A percentile compares a stretch with the other conserved stretches of the same genome.
These are phyloP conservation scores for Xeromyces bisporus DNA, from an alignment of 495 filamentous ascomycete genomes.

Conservation along the genomic window DNA sequence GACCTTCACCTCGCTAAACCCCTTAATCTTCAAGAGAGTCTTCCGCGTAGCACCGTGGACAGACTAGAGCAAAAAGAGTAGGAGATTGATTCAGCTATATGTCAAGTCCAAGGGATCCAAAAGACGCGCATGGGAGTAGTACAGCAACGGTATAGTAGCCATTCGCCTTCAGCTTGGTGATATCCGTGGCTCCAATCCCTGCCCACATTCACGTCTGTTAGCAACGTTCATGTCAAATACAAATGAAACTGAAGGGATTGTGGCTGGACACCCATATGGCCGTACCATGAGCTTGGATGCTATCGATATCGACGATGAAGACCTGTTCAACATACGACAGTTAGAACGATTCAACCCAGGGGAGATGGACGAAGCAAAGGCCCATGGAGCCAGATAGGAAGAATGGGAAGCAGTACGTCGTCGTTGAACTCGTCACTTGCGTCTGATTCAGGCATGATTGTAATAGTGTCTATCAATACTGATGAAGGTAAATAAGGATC, in stretches of 20 bases:
- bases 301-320: conserved; percentile 60
- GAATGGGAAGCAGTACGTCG: conserved; percentile 22
- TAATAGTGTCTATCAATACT: too few relatives aligned
- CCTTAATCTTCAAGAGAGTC: conserved; percentile 56
- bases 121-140: too few relatives aligned
- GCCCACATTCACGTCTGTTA: not conserved
- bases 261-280: not conserved
- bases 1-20: conserved; percentile 67
- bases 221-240: not conserved
- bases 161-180: conserved; percentile 54
- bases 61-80: conserved; percentile 32
- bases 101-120: not conserved
- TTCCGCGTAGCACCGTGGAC: conserved; percentile 49
- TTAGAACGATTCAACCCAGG: too few relatives aligned
- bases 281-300: conserved; percentile 53
- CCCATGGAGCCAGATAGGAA: too few relatives aligned
- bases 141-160: conserved; percentile 59
- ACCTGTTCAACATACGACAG: too few relatives aligned
- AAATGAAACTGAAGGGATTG: not conserved
- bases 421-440: conserved; percentile 37
- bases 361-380: too few relatives aligned
- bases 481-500: too few relatives aligned
- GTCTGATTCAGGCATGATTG: conserved; percentile 34
- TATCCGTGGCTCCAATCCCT: conserved; percentile 60
- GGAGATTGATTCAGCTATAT: too few relatives aligned